Conservation (phyloP, 345 rosid species). For the Salix arbutifolia region DNA sequence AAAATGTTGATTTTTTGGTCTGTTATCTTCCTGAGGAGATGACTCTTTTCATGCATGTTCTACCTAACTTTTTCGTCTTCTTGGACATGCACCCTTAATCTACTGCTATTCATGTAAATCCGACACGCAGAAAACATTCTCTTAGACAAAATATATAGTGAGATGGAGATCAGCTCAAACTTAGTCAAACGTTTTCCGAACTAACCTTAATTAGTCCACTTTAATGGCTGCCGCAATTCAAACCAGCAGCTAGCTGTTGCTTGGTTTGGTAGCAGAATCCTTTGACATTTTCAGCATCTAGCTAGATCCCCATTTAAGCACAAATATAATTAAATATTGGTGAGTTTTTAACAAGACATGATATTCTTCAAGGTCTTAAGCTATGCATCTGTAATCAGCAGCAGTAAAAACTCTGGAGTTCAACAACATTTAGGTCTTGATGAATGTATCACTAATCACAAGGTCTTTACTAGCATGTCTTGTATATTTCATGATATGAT, state of each 20-base stretch:
- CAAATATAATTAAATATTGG: background rate
- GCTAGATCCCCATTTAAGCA: background rate
- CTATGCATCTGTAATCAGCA: background rate
- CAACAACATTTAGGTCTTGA: background rate
- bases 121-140: background rate
- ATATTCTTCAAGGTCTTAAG: background rate
- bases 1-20: slow-evolving; percentile 2
- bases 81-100: background rate
- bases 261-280: background rate
- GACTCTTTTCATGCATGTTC: background rate
- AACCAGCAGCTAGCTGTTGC: background rate
- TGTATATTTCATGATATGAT: background rate
- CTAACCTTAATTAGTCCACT: background rate
- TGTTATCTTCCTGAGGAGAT: background rate
- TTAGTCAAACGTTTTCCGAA: background rate
- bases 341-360: background rate
- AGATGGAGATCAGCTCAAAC: background rate
- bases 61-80: background rate
- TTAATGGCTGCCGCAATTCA: background rate
- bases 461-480: background rate
- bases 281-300: background rate
- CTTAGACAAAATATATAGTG: background rate
- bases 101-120: background rate
- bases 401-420: background rate
- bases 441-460: background rate